A percentile compares a stretch with the other conserved stretches of the same genome.
phyloP scores from a whole-genome alignment of 257 asterid species.

The Salvia rosmarinus region DNA sequence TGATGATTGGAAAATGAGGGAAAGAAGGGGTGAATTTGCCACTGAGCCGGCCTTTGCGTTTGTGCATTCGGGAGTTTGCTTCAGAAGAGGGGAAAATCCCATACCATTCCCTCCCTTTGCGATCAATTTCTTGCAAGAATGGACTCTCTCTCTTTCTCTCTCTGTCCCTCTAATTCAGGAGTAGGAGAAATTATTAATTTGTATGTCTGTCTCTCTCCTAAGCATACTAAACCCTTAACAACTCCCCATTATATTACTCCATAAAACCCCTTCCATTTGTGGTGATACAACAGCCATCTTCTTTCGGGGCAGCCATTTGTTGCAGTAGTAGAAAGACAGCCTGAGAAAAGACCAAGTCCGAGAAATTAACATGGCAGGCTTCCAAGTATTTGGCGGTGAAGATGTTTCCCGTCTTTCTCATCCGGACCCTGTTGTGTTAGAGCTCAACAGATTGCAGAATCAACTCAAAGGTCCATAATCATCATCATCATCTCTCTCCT shows the following conservation, averaged over 20 bases:
- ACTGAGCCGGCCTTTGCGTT: conserved; percentile 36
- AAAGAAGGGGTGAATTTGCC: conserved; percentile 34
- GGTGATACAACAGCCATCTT: background rate
- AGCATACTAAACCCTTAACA: conserved; percentile 45
- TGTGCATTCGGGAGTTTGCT: conserved; percentile 66
- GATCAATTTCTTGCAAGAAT: conserved; percentile 68
- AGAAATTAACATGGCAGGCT: conserved; percentile 49
- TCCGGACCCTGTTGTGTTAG: conserved; percentile 72
- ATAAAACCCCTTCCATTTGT: conserved; percentile 39
- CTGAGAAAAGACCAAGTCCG: background rate
- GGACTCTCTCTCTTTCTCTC: conserved; percentile 35
- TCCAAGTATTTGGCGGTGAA: conserved; percentile 48
- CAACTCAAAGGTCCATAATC: conserved; percentile 86
- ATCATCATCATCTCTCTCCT: background rate
- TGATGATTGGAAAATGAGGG: conserved; percentile 28
- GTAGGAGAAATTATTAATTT: conserved; percentile 31
- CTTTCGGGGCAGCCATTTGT: conserved; percentile 18
- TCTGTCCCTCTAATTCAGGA: conserved; percentile 35
- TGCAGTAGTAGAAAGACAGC: conserved; percentile 22
- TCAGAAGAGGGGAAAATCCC: conserved; percentile 46
- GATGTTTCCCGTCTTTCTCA: conserved; percentile 50
- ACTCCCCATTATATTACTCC: conserved; percentile 39
- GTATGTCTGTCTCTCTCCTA: conserved; percentile 30
- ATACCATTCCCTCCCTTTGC: conserved; percentile 56
- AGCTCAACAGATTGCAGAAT: conserved; percentile 73